These are phyloP conservation scores for Liquidambar formosana DNA, from an alignment of 164 flowering plant genomes.

Conservation along the genomic window DNA sequence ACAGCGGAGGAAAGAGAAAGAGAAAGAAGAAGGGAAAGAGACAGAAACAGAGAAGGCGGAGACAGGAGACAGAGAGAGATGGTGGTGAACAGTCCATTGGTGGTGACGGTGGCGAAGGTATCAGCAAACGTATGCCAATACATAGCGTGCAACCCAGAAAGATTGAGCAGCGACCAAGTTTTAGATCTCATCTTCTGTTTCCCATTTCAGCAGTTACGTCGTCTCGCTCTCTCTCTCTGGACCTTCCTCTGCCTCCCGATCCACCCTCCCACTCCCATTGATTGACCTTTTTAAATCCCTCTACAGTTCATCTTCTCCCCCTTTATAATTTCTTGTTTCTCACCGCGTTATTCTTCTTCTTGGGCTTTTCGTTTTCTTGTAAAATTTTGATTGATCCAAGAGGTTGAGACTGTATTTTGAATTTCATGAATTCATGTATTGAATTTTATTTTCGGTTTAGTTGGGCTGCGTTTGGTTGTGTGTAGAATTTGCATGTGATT, in stretches of 20 bases:
- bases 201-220: conserved; percentile 64
- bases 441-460: too few species aligned
- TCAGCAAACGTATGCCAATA: conserved; percentile 75
- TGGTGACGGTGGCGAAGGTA: conserved; percentile 52
- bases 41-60: background rate
- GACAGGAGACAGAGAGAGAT: conserved; percentile 29
- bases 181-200: conserved; percentile 67
- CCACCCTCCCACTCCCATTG: conserved; percentile 26
- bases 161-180: conserved; percentile 49
- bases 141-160: conserved; percentile 83
- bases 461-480: too few species aligned
- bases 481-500: too few species aligned
- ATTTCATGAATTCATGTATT: too few species aligned
- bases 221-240: conserved; percentile 60
- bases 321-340: too few species aligned
- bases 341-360: too few species aligned
- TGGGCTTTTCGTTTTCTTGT: too few species aligned
- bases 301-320: too few species aligned
- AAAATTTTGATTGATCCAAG: too few species aligned
- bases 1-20: too few species aligned
- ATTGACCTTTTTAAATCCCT: too few species aligned
- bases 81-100: conserved; percentile 62
- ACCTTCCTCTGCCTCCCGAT: conserved; percentile 66
- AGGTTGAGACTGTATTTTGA: too few species aligned
- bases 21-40: background rate